Evolutionary conservation across 208 protist genomes (phyloP).

Genomic region (Crithidia brevicula): DNA sequence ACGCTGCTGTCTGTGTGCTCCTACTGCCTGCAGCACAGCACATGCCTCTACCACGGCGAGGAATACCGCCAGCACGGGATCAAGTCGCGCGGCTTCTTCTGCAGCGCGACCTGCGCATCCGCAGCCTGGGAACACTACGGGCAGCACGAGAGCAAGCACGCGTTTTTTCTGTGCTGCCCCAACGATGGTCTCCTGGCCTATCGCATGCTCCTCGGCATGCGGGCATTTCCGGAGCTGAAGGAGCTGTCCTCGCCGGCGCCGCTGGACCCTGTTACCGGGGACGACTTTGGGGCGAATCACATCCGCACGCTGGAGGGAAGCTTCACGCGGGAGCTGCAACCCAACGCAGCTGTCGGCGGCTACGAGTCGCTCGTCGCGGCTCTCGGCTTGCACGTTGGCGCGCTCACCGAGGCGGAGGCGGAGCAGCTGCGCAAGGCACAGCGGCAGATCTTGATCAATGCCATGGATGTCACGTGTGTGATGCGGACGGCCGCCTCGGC

Average conservation of each 20-base stretch:
- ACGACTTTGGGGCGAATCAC: slow-evolving; percentile 45
- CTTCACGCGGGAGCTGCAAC: slow-evolving; percentile 68
- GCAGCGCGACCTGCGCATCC: slow-evolving; percentile 63
- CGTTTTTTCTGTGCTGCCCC: slow-evolving; percentile 86
- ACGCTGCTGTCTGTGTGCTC: slow-evolving; percentile 73
- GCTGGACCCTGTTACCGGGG: slow-evolving; percentile 40
- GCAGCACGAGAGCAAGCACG: slow-evolving; percentile 58
- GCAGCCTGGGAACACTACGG: slow-evolving; percentile 78
- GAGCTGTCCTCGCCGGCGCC: slow-evolving; percentile 34
- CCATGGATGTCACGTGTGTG: slow-evolving; percentile 61
- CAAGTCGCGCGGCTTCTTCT: slow-evolving; percentile 87
- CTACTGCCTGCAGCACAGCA: slow-evolving; percentile 80
- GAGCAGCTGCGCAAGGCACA: slow-evolving; percentile 74
- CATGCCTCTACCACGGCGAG: slow-evolving; percentile 68
- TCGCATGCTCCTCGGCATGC: slow-evolving; percentile 54
- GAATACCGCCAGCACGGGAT: slow-evolving; percentile 52
- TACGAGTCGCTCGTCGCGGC: slow-evolving; percentile 69
- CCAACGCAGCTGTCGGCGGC: slow-evolving; percentile 59
- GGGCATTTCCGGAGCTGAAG: slow-evolving; percentile 30
- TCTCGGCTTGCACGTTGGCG: slow-evolving; percentile 68
- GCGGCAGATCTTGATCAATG: slow-evolving; percentile 74
- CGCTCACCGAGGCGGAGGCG: slow-evolving; percentile 52
- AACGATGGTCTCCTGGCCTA: slow-evolving; percentile 81
- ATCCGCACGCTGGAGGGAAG: slow-evolving; percentile 52
- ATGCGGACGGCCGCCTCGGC: slow-evolving; percentile 39